Evolutionary conservation across 225 moss, liverwort and hornwort genomes (phyloP).

Genomic region (Pleurozium schreberi): DNA sequence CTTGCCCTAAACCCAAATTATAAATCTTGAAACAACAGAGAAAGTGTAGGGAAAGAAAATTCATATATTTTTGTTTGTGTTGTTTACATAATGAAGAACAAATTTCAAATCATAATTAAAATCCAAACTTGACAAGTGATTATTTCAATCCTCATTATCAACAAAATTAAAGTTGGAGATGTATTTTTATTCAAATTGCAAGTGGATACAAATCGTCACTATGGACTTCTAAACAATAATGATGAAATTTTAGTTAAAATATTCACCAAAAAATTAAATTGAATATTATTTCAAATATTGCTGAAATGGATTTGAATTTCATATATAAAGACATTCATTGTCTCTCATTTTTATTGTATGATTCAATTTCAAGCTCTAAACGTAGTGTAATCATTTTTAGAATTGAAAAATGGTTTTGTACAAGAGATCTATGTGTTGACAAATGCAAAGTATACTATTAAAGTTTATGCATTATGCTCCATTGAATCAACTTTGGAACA

Average conservation of each 20-base stretch:
- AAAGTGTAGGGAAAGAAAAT: neutral
- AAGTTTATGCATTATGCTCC: no score
- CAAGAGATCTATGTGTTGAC: neutral
- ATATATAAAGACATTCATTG: accelerated
- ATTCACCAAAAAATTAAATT: no score
- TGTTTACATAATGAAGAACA: neutral
- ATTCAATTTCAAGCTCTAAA: neutral
- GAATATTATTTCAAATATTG: neutral
- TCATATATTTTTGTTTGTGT: neutral
- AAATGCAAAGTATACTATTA: neutral
- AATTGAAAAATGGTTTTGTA: neutral
- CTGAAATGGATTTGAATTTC: neutral
- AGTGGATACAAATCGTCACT: neutral
- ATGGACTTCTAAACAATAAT: neutral
- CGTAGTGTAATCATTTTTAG: neutral
- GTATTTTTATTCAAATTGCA: neutral
- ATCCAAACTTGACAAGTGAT: neutral
- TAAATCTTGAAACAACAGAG: neutral
- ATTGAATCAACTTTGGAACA: neutral
- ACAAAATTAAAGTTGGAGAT: no score
- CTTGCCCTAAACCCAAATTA: neutral
- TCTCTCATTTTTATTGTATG: neutral
- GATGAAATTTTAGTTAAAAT: no score
- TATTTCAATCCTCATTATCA: neutral
- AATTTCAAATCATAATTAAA: neutral